Evolutionary conservation across 2,329 filamentous ascomycete species (phyloP).

Genomic region (Epichloe bromicola): DNA sequence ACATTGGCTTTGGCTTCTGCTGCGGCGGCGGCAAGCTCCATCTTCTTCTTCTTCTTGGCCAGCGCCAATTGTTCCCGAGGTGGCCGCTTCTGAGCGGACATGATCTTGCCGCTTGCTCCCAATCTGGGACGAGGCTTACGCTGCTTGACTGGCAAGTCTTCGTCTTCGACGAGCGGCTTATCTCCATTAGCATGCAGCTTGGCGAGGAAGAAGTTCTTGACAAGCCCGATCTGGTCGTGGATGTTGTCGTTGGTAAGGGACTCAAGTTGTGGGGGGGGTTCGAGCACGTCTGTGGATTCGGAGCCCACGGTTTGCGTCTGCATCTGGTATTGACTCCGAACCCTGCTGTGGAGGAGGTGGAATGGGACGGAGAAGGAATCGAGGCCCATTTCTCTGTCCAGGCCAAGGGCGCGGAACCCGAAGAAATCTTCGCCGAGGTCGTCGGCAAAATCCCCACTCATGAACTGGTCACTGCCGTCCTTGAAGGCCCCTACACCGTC

Average conservation of each 20-base stretch:
- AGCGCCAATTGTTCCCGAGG: constrained; percentile 71
- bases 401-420: constrained; percentile 86
- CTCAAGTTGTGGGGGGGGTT: constrained; percentile 58
- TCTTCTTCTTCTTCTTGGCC: constrained; percentile 80
- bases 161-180: constrained; percentile 79
- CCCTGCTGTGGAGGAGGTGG: constrained; percentile 83
- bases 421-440: constrained; percentile 99
- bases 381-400: constrained; percentile 82
- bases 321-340: constrained; percentile 72
- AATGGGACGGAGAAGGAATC: constrained; percentile 83
- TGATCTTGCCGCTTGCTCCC: constrained; percentile 70
- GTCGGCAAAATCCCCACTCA: constrained; percentile 92
- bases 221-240: constrained; percentile 68
- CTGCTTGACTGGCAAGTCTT: constrained; percentile 89
- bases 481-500: constrained; percentile 89
- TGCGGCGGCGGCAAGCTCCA: constrained; percentile 40
- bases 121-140: constrained; percentile 56
- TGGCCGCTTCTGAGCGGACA: constrained; percentile 69
- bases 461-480: constrained; percentile 92
- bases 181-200: constrained; percentile 75
- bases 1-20: constrained; percentile 31
- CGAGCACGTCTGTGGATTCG: constrained; percentile 48
- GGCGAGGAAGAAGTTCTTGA: constrained; percentile 81
- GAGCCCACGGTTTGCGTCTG: constrained; percentile 52
- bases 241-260: constrained; percentile 70